These are phyloP conservation scores for Fusarium verticillioides DNA, from an alignment of 2,329 filamentous ascomycete genomes.

Conservation along the genomic window DNA sequence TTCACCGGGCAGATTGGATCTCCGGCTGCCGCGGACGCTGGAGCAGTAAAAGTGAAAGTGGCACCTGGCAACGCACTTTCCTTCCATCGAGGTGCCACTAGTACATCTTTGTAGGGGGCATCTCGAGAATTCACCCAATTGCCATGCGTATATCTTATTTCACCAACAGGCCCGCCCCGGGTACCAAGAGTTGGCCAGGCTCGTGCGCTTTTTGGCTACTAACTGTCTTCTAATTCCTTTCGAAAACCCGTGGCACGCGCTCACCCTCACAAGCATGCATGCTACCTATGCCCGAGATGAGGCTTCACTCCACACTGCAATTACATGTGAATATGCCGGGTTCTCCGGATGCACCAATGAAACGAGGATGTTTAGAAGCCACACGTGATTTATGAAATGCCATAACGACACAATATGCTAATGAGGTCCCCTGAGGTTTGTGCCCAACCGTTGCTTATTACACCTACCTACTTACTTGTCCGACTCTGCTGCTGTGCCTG, in stretches of 20 bases:
- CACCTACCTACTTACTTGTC: not conserved
- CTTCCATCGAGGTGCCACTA: conserved; percentile 36
- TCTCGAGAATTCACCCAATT: conserved; percentile 36
- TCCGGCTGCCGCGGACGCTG: conserved; percentile 23
- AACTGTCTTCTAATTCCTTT: not conserved
- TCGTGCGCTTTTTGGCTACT: conserved; percentile 20
- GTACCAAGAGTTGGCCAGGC: conserved; percentile 24
- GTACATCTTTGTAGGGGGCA: conserved; percentile 34
- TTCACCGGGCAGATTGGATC: conserved; percentile 35
- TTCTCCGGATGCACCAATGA: conserved; percentile 35
- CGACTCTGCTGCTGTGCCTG: conserved; percentile 13
- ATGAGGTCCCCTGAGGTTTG: conserved; percentile 23
- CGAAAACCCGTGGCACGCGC: conserved; percentile 20
- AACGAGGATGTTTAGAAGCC: not conserved
- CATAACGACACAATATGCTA: not conserved
- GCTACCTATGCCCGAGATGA: conserved; percentile 30
- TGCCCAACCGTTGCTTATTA: conserved; percentile 26
- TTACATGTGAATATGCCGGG: conserved; percentile 51
- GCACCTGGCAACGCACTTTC: conserved; percentile 40
- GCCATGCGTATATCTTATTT: conserved; percentile 29
- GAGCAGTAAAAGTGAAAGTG: conserved; percentile 37
- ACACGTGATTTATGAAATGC: conserved; percentile 36
- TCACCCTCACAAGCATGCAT: not conserved
- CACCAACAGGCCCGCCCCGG: conserved; percentile 26
- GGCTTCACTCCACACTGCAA: conserved; percentile 37